Evolutionary conservation across 176 grass and related monocot genomes (phyloP).

Genomic region (bread wheat (Triticum aestivum)): DNA sequence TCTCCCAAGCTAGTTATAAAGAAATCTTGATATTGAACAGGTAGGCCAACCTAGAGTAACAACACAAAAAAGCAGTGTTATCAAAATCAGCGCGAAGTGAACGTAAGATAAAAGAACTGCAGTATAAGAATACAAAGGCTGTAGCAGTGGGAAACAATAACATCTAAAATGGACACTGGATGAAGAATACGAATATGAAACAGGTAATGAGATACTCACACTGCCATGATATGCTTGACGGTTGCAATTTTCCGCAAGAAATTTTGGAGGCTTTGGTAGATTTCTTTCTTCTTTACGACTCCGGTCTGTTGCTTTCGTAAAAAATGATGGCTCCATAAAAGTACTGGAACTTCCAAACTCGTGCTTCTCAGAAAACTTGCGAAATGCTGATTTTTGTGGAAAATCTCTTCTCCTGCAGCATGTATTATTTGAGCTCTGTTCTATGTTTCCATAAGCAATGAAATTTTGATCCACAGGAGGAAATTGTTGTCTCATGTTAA

Average conservation of each 20-base stretch:
- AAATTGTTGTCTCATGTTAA: too few relatives aligned
- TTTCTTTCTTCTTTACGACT: conserved; percentile 45
- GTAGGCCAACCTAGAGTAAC: conserved; percentile 69
- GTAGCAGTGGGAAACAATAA: conserved; percentile 7
- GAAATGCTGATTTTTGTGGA: conserved; percentile 49
- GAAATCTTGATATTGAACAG: conserved; percentile 86
- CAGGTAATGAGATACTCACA: conserved; percentile 33
- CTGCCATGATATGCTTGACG: conserved; percentile 9
- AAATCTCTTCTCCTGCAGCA: background rate
- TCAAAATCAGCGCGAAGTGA: conserved; percentile 35
- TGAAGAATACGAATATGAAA: conserved; percentile 28
- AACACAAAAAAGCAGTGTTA: conserved; percentile 23
- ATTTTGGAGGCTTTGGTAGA: conserved; percentile 44
- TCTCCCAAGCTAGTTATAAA: conserved; percentile 80
- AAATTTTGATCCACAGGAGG: too few relatives aligned
- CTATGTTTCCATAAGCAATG: too few relatives aligned
- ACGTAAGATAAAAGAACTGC: conserved; percentile 24
- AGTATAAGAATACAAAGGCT: conserved; percentile 5
- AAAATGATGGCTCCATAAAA: conserved; percentile 60
- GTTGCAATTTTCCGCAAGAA: conserved; percentile 38
- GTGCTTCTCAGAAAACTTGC: conserved; percentile 60
- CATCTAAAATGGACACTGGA: conserved; percentile 4
- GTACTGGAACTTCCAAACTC: conserved; percentile 43
- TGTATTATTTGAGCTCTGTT: too few relatives aligned
- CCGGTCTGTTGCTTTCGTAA: conserved; percentile 36